These are phyloP conservation scores for Ogataea degrootiae DNA, from an alignment of 805 yeast species.

Conservation along the genomic window DNA sequence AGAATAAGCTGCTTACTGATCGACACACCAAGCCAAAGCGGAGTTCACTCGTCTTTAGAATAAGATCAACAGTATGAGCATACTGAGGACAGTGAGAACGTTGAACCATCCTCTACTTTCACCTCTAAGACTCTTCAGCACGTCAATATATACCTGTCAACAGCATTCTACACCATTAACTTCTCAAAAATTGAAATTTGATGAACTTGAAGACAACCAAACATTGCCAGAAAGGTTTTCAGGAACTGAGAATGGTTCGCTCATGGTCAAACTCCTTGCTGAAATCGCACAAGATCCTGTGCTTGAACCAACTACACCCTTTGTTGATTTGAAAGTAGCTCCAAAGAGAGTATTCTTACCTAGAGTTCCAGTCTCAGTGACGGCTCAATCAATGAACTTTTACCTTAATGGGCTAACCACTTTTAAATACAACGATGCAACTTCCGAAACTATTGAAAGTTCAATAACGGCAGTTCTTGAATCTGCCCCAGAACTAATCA, in stretches of 20 bases:
- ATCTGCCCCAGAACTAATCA: conserved; percentile 9
- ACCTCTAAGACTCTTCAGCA: not conserved
- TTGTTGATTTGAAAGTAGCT: conserved; percentile 18
- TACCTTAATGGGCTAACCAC: conserved; percentile 17
- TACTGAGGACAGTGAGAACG: no score
- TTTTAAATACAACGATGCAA: conserved; percentile 12
- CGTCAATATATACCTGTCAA: not conserved
- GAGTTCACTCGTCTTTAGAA: not conserved
- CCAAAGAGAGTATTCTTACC: conserved; percentile 17
- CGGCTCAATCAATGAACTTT: conserved; percentile 8
- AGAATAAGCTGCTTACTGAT: no score
- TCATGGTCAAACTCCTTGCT: conserved; percentile 20
- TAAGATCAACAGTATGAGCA: no score
- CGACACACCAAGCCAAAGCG: not conserved
- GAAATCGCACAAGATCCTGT: conserved; percentile 18
- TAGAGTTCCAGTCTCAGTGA: conserved; percentile 6
- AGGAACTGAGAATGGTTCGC: no score
- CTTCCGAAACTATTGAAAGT: conserved; percentile 10
- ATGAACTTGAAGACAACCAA: conserved; percentile 5
- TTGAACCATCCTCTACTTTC: no score
- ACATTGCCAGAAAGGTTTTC: not conserved
- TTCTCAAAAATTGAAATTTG: not conserved
- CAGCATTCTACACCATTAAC: not conserved
- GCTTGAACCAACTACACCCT: conserved; percentile 14
- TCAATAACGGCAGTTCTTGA: conserved; percentile 3